Base-by-base conservation (phyloP, 1,139 yeast species). In the Hansenula lynferdii region DNA sequence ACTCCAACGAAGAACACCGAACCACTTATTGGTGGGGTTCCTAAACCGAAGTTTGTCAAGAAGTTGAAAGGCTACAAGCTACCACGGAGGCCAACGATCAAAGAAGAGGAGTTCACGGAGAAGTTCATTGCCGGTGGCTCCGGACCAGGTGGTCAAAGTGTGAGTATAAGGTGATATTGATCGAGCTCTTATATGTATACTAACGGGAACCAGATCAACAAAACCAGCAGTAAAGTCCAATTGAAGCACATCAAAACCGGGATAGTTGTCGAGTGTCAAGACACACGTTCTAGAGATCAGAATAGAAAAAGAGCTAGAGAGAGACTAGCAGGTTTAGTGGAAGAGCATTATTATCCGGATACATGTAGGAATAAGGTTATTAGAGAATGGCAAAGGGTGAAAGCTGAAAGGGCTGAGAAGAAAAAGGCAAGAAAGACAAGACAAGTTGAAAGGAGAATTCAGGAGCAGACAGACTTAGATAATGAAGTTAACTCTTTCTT, bases 151-250 rank as follows among this genome's bases (percentile, higher is more conserved):
- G n/a, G n/a, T n/a, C n/a, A 8, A 14, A 22, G n/a, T n/a, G n/a
- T n/a, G n/a, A n/a, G n/a, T n/a, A n/a, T n/a, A n/a, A n/a, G n/a
- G n/a, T n/a, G n/a, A n/a, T n/a, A n/a, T n/a, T n/a, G n/a, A n/a
- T n/a, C n/a, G n/a, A n/a, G n/a, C n/a, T n/a, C n/a, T n/a, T n/a
- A n/a, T n/a, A n/a, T n/a, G n/a, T n/a, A n/a, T n/a, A n/a, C n/a
- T n/a, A n/a, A n/a, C n/a, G n/a, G n/a, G n/a, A n/a, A n/a, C n/a
- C n/a, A 31, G 63, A 89, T 92, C 61, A 92, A 92, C 58, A 90
- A 92, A 55, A 81, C 95, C n/a, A 89, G 85, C 54, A 83, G 94
- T 37, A 90, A 90, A 57, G 97, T 92, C 0, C 98, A 92, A 54
- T 63, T 92, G 38, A 82, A 80, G 26, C 97, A 92, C 54, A 53